Conservation (phyloP, 345 rosid genomes). For the Schrenkiella parvula region DNA sequence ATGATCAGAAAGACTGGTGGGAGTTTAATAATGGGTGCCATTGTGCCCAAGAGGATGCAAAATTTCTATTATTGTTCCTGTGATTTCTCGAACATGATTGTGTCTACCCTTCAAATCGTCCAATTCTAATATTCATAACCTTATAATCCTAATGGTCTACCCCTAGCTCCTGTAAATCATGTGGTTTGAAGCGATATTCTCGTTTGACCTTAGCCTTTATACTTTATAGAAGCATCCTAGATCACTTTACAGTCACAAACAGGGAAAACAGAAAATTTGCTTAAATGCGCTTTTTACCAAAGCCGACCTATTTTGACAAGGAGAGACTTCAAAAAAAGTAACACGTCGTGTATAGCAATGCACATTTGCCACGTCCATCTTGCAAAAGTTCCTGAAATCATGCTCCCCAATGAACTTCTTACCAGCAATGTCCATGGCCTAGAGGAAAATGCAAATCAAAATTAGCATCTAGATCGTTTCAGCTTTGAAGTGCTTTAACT, state of each 20-base stretch:
- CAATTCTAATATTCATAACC: not conserved
- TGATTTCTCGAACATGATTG: not conserved
- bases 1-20: not conserved
- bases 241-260: not conserved
- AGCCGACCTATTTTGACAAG: slow-evolving; percentile 64
- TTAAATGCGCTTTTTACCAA: slow-evolving; percentile 19
- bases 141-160: not conserved
- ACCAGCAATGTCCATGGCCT: slow-evolving; percentile 85
- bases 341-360: slow-evolving; percentile 65
- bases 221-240: slow-evolving; percentile 5
- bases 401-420: slow-evolving; percentile 84
- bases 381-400: slow-evolving; percentile 90
- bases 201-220: not conserved
- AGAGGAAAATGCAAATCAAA: slow-evolving; percentile 16
- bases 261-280: not conserved
- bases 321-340: slow-evolving; percentile 56
- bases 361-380: slow-evolving; percentile 93
- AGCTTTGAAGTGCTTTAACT: not conserved
- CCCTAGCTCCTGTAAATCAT: no score
- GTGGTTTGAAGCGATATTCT: not conserved
- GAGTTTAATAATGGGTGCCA: not conserved
- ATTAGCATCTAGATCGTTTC: slow-evolving; percentile 6
- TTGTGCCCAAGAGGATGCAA: not conserved
- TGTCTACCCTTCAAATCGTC: not conserved
- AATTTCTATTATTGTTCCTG: not conserved